These are phyloP conservation scores for Gynostemma pentaphyllum DNA, from an alignment of 306 rosid species.

Conservation along the genomic window DNA sequence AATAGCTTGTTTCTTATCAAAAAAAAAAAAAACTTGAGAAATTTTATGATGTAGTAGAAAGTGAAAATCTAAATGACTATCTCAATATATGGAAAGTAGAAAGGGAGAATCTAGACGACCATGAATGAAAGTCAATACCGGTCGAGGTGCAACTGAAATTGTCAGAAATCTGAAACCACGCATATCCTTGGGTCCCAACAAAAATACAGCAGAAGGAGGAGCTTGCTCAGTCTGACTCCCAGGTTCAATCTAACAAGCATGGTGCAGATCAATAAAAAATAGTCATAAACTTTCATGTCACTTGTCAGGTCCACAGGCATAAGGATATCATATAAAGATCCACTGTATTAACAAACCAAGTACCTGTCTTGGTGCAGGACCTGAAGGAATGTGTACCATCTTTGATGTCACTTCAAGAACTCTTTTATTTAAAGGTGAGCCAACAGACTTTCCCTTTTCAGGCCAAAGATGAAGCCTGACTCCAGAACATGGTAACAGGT, in stretches of 20 bases:
- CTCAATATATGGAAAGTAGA: background rate
- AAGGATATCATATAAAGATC: background rate
- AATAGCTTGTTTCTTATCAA: no score
- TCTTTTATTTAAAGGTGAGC: conserved; percentile 44
- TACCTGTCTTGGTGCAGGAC: conserved; percentile 97
- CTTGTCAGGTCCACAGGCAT: background rate
- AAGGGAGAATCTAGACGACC: conserved; percentile 14
- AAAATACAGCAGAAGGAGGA: conserved; percentile 76
- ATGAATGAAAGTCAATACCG: conserved; percentile 42
- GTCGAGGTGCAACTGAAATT: conserved; percentile 98
- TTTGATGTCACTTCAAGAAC: conserved; percentile 78
- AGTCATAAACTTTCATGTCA: background rate
- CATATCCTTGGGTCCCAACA: conserved; percentile 83
- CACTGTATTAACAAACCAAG: conserved; percentile 4
- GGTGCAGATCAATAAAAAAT: conserved; percentile 17
- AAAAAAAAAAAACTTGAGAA: background rate
- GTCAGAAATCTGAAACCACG: conserved; percentile 86
- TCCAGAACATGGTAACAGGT: conserved; percentile 94
- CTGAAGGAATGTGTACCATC: conserved; percentile 94
- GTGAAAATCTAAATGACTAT: background rate
- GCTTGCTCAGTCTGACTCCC: conserved; percentile 99
- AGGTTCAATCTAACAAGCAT: conserved; percentile 67
- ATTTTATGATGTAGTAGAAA: background rate
- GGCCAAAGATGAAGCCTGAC: conserved; percentile 95
- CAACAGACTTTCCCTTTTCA: conserved; percentile 56